Percentiles rank a stretch among this genome's conserved stretches.
Conservation (phyloP, 768 basidiomycete genomes). For the Podaxis carcinomalis region DNA sequence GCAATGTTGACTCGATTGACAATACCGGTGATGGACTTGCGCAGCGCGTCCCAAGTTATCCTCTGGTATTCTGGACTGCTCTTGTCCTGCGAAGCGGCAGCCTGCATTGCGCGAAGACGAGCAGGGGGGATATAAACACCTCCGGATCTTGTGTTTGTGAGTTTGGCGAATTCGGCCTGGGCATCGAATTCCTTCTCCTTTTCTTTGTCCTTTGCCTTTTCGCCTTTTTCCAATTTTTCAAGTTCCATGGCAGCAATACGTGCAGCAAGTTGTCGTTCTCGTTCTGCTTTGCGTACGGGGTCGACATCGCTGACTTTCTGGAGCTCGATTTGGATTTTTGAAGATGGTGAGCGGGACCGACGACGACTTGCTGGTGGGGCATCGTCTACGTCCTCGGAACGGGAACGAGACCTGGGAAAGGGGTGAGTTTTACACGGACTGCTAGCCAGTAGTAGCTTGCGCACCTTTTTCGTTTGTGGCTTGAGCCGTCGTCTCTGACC, state of each 20-base stretch:
- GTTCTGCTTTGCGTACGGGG: constrained; percentile 68
- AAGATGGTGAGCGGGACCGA: constrained; percentile 39
- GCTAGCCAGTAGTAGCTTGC: not conserved
- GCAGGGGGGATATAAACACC: constrained; percentile 98
- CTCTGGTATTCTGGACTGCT: constrained; percentile 87
- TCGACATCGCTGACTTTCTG: constrained; percentile 64
- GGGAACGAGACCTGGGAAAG: constrained; percentile 45
- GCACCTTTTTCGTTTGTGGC: constrained; percentile 50
- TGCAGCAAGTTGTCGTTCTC: constrained; percentile 76
- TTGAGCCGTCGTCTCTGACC: constrained; percentile 22
- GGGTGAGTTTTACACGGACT: not conserved
- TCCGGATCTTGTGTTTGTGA: constrained; percentile 76
- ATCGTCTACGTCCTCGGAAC: constrained; percentile 32
- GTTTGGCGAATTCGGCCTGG: constrained; percentile 86
- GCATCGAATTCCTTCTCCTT: constrained; percentile 56
- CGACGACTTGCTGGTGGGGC: constrained; percentile 42
- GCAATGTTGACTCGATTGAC: constrained; percentile 97
- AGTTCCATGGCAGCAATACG: constrained; percentile 67
- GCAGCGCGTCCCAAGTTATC: constrained; percentile 94
- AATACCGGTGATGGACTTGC: constrained; percentile 98
- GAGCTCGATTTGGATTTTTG: constrained; percentile 22
- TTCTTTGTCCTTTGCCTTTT: constrained; percentile 27
- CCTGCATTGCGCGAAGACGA: constrained; percentile 84
- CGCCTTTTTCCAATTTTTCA: constrained; percentile 47
- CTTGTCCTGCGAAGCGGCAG: constrained; percentile 79